Base-by-base conservation (phyloP, 2,329 filamentous ascomycete genomes). In the Diaporthe citrichinensis region DNA sequence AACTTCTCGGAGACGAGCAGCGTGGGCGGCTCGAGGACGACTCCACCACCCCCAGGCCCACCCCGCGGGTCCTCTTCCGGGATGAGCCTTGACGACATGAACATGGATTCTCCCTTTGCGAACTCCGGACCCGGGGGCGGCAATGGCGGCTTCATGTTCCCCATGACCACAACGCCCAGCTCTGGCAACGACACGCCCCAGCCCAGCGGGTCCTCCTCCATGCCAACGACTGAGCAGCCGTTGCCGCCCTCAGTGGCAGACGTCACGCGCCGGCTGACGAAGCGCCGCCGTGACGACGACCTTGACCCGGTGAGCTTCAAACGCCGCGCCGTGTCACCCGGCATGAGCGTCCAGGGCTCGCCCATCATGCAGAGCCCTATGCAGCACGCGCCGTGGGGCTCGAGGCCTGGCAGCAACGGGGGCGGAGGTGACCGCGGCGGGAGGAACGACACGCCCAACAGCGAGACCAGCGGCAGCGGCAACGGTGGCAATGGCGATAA, bases 291-390 rank as follows among this genome's bases (percentile, higher is more conserved):
- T 74, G 96, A 98, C 77, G 95, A 98, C 80, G 96, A 98, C 80
- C 93, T 98, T 74, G 96, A 98, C 82, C 93, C 94, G 2, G 90
- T 92, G 53, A 94, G 93, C 77, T 96, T 98, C 86, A 98, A 98
- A 85, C 91, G 96, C 23, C 91, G 96, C 58, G 96, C 96, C 34
- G 96, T 98, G 3, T 97, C 94, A 76, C 96, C 96, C 0, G 95
- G 96, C 23, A 92, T 98, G 88, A 98, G 95, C 82, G 93, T 94
- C 2, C 95, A 98, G 80, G 97, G 96, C 84, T 97, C 94, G 77
- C 96, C 96, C 1, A 89, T 98, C 49, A 90, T 96, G 79, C 95
- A 98, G 82, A 96, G 94, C 73, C 95, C 96, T 1, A 90, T 94
- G 78, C 92, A 96, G 81, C 89, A 93, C 65, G 89, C 88, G 71